These are phyloP conservation scores for Pisolithus marmoratus DNA, from an alignment of 768 basidiomycete genomes.

Conservation along the genomic window DNA sequence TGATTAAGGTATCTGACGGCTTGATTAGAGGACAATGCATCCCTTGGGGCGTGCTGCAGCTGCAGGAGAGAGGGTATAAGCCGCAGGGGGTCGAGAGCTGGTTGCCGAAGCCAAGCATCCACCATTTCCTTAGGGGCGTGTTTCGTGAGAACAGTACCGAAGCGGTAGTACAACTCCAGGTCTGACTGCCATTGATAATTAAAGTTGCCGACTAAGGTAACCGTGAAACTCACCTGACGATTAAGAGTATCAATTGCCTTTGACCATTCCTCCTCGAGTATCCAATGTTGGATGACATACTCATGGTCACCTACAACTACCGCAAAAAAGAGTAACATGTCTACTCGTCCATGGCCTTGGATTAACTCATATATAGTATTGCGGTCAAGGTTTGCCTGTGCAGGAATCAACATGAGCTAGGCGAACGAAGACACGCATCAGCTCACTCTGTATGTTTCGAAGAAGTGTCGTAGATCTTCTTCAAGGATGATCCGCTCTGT, in stretches of 20 bases:
- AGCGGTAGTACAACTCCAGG: constrained; percentile 88
- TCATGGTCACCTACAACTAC: constrained; percentile 73
- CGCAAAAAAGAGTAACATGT: constrained; percentile 90
- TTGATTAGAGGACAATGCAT: constrained; percentile 74
- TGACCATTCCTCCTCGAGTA: constrained; percentile 87
- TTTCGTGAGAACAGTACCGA: constrained; percentile 81
- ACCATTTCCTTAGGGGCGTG: constrained; percentile 86
- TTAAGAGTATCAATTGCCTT: constrained; percentile 89
- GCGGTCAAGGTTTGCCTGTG: constrained; percentile 78
- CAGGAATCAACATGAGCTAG: background rate
- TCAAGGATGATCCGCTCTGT: constrained; percentile 79
- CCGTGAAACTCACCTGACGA: constrained; percentile 58
- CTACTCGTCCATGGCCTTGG: constrained; percentile 86
- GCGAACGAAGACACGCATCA: background rate
- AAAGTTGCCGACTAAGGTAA: background rate
- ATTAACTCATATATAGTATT: constrained; percentile 90
- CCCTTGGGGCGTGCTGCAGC: constrained; percentile 65
- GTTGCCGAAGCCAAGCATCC: constrained; percentile 86
- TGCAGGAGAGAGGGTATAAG: constrained; percentile 87
- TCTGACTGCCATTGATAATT: constrained; percentile 48
- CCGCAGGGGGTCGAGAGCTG: constrained; percentile 71
- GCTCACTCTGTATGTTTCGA: constrained; percentile 86
- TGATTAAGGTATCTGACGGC: constrained; percentile 86
- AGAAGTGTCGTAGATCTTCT: constrained; percentile 89
- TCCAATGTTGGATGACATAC: constrained; percentile 87